A percentile compares a stretch with the other conserved stretches of the same genome.
Conservation (phyloP, 306 rosid species). For the Cucurbita moschata region DNA sequence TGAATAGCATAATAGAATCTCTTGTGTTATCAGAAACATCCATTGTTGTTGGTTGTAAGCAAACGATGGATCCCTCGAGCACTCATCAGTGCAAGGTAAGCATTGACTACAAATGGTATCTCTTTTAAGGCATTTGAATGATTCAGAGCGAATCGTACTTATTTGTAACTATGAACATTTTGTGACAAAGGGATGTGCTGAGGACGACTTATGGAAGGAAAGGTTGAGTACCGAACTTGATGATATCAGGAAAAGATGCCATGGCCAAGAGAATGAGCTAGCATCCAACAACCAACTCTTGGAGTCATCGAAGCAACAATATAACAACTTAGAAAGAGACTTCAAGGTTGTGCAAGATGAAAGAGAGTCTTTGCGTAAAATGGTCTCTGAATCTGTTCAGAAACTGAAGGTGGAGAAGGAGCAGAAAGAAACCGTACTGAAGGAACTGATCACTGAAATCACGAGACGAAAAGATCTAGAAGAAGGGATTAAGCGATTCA, state of each 20-base stretch:
- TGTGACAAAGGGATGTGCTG: conserved; percentile 62
- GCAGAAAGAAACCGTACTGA: conserved; percentile 52
- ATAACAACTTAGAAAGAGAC: conserved; percentile 46
- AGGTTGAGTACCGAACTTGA: conserved; percentile 28
- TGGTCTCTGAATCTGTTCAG: conserved; percentile 40
- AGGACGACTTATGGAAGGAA: conserved; percentile 35
- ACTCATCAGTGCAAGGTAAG: conserved; percentile 47
- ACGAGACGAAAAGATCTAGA: conserved; percentile 64
- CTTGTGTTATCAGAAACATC: conserved; percentile 33
- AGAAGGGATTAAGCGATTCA: conserved; percentile 54
- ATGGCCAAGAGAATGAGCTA: conserved; percentile 26
- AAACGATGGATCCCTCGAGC: conserved; percentile 21
- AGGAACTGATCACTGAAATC: conserved; percentile 41
- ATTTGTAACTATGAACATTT: conserved; percentile 21
- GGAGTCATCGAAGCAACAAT: conserved; percentile 45
- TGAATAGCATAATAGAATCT: conserved; percentile 36
- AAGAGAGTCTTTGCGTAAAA: conserved; percentile 43
- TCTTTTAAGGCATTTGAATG: not conserved
- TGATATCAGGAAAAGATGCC: conserved; percentile 26
- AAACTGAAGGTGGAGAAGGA: conserved; percentile 32
- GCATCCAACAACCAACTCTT: conserved; percentile 26
- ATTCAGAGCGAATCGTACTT: not conserved
- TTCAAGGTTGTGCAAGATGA: conserved; percentile 39
- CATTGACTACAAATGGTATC: not conserved
- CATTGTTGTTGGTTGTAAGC: conserved; percentile 11